These are phyloP conservation scores for Alternaria dauci DNA, from an alignment of 2,329 filamentous ascomycete species.

Conservation along the genomic window DNA sequence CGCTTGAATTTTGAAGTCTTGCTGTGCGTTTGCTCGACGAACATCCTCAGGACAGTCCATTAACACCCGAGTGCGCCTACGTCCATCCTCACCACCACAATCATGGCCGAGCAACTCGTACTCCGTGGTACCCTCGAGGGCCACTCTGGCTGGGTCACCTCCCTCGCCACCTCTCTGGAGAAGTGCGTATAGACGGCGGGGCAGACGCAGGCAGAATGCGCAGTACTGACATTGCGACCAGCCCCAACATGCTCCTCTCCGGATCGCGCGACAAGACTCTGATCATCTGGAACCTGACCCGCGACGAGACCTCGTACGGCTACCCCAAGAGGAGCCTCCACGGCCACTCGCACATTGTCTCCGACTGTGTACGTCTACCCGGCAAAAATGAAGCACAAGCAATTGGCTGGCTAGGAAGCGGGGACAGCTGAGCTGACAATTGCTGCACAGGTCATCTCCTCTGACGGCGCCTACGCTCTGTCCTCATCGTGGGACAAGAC, in stretches of 20 bases:
- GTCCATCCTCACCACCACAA: conserved; percentile 46
- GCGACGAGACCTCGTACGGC: conserved; percentile 96
- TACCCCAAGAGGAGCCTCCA: conserved; percentile 99
- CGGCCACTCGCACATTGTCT: conserved; percentile 99
- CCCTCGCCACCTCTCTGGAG: conserved; percentile 97
- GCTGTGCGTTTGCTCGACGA: conserved; percentile 22
- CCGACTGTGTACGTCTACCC: conserved; percentile 87
- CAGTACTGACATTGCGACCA: conserved; percentile 53
- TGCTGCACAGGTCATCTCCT: conserved; percentile 86
- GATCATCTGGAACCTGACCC: conserved; percentile 99
- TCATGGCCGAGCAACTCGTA: conserved; percentile 93
- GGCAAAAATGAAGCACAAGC: conserved; percentile 23
- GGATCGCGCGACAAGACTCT: conserved; percentile 97
- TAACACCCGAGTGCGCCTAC: conserved; percentile 42
- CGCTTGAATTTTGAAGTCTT: conserved; percentile 21
- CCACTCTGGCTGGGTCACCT: conserved; percentile 99
- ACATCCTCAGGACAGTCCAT: conserved; percentile 36
- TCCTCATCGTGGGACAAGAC: conserved; percentile 99
- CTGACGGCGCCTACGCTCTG: conserved; percentile 98
- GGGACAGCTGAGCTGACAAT: conserved; percentile 42
- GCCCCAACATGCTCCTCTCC: conserved; percentile 99
- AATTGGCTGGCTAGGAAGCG: conserved; percentile 40
- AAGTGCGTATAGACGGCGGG: conserved; percentile 66
- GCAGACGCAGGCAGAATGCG: conserved; percentile 18
- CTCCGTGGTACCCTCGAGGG: conserved; percentile 97